These are phyloP conservation scores for Fusarium nodosum DNA, from an alignment of 2,329 filamentous ascomycete genomes.

Conservation along the genomic window DNA sequence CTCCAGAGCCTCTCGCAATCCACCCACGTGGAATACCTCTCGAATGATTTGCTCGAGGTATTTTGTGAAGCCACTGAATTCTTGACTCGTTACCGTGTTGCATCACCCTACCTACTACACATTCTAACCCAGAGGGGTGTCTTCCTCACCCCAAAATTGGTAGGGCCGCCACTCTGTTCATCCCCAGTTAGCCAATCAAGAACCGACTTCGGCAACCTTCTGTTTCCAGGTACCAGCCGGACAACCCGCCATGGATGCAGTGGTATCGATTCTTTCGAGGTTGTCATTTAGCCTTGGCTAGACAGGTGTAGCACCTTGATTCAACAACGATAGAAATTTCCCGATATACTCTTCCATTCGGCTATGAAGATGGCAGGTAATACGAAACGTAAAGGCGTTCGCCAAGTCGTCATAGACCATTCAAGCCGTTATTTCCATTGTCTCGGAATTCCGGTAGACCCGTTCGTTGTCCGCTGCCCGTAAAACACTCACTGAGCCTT, in stretches of 20 bases:
- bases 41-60: conserved; percentile 41
- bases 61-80: conserved; percentile 37
- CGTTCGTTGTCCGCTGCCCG: conserved; percentile 48
- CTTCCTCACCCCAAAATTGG: conserved; percentile 9
- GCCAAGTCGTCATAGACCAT: neutral
- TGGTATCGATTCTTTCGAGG: conserved; percentile 33
- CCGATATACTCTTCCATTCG: conserved; percentile 4
- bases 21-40: conserved; percentile 42
- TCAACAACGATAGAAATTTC: neutral
- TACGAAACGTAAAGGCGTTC: neutral
- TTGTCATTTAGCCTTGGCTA: conserved; percentile 23
- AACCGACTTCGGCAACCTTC: conserved; percentile 28
- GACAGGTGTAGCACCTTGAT: conserved; percentile 26
- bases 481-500: conserved; percentile 24
- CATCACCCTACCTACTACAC: conserved; percentile 23
- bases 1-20: conserved; percentile 27
- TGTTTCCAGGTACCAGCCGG: conserved; percentile 38
- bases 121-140: conserved; percentile 19
- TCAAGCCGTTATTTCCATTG: neutral
- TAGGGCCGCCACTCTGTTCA: conserved; percentile 28
- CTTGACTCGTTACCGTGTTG: conserved; percentile 34
- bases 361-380: neutral
- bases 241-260: conserved; percentile 20
- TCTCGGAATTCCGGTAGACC: conserved; percentile 49
- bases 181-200: conserved; percentile 34